Base-by-base conservation (phyloP, 768 basidiomycete genomes). In the Lactarius hengduanensis region DNA sequence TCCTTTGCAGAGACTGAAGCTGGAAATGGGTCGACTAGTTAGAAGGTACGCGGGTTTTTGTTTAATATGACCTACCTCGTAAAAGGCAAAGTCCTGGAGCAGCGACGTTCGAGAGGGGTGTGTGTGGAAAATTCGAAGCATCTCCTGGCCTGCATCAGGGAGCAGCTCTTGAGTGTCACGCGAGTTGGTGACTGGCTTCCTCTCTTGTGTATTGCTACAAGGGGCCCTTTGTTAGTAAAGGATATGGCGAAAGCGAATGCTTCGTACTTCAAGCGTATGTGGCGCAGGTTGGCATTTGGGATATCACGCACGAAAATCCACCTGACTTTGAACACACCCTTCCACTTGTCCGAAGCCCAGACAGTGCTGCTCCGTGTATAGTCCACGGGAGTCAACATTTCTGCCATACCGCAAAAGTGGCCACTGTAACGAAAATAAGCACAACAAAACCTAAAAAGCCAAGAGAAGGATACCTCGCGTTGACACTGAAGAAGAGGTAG, bases 271-370 rank as follows among this genome's bases (percentile, higher is more conserved):
- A 96, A 78, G 69, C 92, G 88, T 74, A 97, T 96, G 76, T 96
- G 94, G 57, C 94, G 83, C 57, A 97, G 77, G 61, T 88, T 91
- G 69, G 91, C 85, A 73, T 96, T 96, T 30, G 94, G 94, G 59
- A 94, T 94, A 74, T 98, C 96, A 64, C 94, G 88, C 64, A 99
- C 95, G 75, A 94, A 98, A 69, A 98, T 88, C 97, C 97, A 98
- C 64, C 90, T 85, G 30, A 99, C 94, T 79, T 96, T 96, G 82
- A 99, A 97, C 61, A 98, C 94, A 28, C 97, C 97, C 77, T 99
- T 98, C 97, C 97, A 99, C 76, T 99, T 99, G 78, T 98, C 96
- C 40, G 96, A 96, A 1, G 96, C 96, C 97, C 97, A 99, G 22
- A 99, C 97, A 1, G 91, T 98, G 68, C 92, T 95, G 75, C 93